These are phyloP conservation scores for Rubia yunnanensis DNA, from an alignment of 257 asterid species.

Conservation along the genomic window DNA sequence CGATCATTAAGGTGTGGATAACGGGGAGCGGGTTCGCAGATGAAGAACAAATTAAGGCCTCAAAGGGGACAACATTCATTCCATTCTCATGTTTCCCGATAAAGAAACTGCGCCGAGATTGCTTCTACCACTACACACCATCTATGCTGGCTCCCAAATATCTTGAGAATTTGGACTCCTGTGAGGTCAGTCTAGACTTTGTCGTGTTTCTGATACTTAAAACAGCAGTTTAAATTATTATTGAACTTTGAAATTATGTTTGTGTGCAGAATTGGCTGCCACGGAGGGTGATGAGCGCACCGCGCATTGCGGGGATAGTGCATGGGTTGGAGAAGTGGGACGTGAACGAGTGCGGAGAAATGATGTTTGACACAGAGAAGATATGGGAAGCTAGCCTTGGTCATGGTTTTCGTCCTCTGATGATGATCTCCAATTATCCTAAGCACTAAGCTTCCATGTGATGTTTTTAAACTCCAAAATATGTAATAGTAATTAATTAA, in stretches of 20 bases:
- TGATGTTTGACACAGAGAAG: conserved; percentile 17
- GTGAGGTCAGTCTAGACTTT: conserved; percentile 29
- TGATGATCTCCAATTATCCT: conserved; percentile 6
- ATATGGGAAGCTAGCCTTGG: conserved; percentile 26
- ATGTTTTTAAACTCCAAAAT: too few relatives aligned
- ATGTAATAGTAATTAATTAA: not conserved
- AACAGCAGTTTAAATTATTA: too few relatives aligned
- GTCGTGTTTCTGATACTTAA: not conserved
- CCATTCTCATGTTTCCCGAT: conserved; percentile 41
- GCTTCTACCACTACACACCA: conserved; percentile 35
- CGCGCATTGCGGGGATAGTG: conserved; percentile 30
- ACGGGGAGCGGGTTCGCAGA: conserved; percentile 37
- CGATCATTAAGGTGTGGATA: conserved; percentile 31
- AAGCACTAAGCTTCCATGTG: not conserved
- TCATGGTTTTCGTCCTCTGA: conserved; percentile 27
- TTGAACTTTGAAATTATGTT: not conserved
- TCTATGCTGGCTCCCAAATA: conserved; percentile 39
- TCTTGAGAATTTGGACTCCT: conserved; percentile 43
- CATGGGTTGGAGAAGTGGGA: conserved; percentile 29
- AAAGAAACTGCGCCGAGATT: conserved; percentile 32
- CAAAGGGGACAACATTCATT: conserved; percentile 38
- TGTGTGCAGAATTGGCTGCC: conserved; percentile 32
- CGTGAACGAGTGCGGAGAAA: conserved; percentile 24
- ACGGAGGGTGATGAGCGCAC: conserved; percentile 33
- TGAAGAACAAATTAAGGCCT: conserved; percentile 37